These are phyloP conservation scores for Puccinia triticina DNA, from an alignment of 1,284 basidiomycete genomes.

Conservation along the genomic window DNA sequence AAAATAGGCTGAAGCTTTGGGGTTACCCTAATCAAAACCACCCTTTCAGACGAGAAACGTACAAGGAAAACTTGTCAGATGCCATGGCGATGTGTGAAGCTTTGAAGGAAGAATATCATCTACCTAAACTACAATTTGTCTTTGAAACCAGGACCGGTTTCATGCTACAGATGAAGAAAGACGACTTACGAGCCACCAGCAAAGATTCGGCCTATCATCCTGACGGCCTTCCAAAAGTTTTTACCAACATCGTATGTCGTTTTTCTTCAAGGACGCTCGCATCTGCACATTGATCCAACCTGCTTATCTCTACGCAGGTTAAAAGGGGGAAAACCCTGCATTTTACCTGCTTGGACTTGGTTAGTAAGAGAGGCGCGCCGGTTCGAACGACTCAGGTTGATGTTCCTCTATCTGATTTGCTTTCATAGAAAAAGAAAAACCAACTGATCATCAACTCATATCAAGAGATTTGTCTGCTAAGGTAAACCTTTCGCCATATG, in stretches of 20 bases:
- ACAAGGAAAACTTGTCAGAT: constrained; percentile 54
- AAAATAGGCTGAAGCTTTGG: background rate
- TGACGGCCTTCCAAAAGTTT: constrained; percentile 50
- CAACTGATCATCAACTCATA: constrained; percentile 55
- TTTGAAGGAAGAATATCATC: constrained; percentile 28
- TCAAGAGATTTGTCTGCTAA: constrained; percentile 56
- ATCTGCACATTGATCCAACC: background rate
- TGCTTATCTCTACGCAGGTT: constrained; percentile 47
- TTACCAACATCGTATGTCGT: constrained; percentile 55
- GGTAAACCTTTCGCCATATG: background rate
- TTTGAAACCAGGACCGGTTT: constrained; percentile 53
- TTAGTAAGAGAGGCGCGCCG: constrained; percentile 28
- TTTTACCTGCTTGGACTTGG: constrained; percentile 57
- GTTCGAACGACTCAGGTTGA: background rate
- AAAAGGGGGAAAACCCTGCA: constrained; percentile 56
- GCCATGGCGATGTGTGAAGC: constrained; percentile 52
- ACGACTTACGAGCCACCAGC: constrained; percentile 52
- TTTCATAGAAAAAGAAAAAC: constrained; percentile 56
- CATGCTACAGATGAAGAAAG: constrained; percentile 52
- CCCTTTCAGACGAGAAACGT: constrained; percentile 44
- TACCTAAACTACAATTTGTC: constrained; percentile 52
- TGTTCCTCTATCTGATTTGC: background rate
- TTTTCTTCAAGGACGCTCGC: background rate
- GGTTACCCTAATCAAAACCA: background rate
- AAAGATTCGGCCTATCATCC: constrained; percentile 8